These are phyloP conservation scores for Halenospora varia DNA, from an alignment of 495 filamentous ascomycete species.

Conservation along the genomic window DNA sequence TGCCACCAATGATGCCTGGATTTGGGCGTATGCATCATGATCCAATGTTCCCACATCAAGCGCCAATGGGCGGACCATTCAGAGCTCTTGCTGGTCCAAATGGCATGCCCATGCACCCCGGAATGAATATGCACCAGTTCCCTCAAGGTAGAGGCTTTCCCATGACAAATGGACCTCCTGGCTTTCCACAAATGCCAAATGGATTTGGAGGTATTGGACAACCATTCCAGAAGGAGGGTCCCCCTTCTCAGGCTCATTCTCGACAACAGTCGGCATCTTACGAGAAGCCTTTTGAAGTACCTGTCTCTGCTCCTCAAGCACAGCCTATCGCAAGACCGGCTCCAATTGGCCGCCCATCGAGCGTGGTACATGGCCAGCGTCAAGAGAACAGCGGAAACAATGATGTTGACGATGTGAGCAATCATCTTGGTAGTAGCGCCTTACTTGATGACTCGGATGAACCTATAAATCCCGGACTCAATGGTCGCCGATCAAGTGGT, in stretches of 20 bases:
- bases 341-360: slow-evolving; percentile 85
- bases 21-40: slow-evolving; percentile 48
- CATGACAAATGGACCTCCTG: slow-evolving; percentile 52
- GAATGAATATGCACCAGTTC: slow-evolving; percentile 55
- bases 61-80: slow-evolving; percentile 41
- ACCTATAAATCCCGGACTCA: slow-evolving; percentile 26
- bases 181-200: slow-evolving; percentile 42
- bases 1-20: slow-evolving; percentile 42
- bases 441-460: slow-evolving; percentile 79
- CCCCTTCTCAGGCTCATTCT: slow-evolving; percentile 50
- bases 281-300: slow-evolving; percentile 42
- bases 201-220: slow-evolving; percentile 16
- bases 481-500: slow-evolving; percentile 27
- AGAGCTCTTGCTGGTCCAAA: slow-evolving; percentile 53
- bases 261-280: slow-evolving; percentile 57
- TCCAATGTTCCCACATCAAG: slow-evolving; percentile 44
- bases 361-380: slow-evolving; percentile 52
- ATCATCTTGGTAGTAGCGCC: slow-evolving; percentile 89
- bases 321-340: slow-evolving; percentile 76
- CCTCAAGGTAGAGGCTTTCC: slow-evolving; percentile 63
- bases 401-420: slow-evolving; percentile 68
- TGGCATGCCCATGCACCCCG: slow-evolving; percentile 50
- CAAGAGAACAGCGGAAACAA: slow-evolving; percentile 30
- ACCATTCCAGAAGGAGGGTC: slow-evolving; percentile 21
- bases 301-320: slow-evolving; percentile 27